These are phyloP conservation scores for Sugiyamaella novakii DNA, from an alignment of 1,139 yeast genomes.

Conservation along the genomic window DNA sequence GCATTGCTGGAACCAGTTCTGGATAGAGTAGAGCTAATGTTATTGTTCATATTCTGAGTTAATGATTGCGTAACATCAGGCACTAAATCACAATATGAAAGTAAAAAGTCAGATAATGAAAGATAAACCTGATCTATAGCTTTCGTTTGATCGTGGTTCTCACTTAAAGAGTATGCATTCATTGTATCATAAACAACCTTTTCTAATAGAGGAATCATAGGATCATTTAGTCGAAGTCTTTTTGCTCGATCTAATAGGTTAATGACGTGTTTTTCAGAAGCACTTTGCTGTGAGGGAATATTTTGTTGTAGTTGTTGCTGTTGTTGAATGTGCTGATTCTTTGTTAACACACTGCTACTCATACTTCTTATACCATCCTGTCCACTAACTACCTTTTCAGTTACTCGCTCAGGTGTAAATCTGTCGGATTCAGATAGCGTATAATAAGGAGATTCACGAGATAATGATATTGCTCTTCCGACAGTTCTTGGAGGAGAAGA, in stretches of 20 bases:
- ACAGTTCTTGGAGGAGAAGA: conserved; percentile 17
- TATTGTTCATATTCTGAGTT: conserved; percentile 1
- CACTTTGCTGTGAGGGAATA: conserved; percentile 26
- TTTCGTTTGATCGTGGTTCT: conserved; percentile 19
- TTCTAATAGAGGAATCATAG: conserved; percentile 33
- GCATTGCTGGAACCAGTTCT: background rate
- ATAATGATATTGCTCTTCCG: conserved; percentile 1
- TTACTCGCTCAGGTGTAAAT: conserved; percentile 6
- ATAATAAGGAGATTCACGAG: conserved; percentile 4
- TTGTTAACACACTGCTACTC: background rate
- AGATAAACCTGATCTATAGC: conserved; percentile 34
- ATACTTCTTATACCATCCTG: background rate
- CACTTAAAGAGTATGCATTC: conserved; percentile 28
- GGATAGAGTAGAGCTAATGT: background rate
- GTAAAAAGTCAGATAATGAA: conserved; percentile 35
- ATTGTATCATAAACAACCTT: conserved; percentile 35
- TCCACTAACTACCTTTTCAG: background rate
- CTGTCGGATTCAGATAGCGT: conserved; percentile 1
- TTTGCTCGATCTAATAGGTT: conserved; percentile 31
- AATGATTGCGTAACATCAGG: conserved; percentile 11
- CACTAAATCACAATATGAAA: conserved; percentile 26
- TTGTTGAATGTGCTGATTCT: conserved; percentile 5
- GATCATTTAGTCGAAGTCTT: conserved; percentile 25
- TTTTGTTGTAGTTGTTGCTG: conserved; percentile 15
- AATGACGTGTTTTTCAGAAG: conserved; percentile 35